These are phyloP conservation scores for Aspergillus spinulosporus DNA, from an alignment of 2,329 filamentous ascomycete genomes.

Conservation along the genomic window DNA sequence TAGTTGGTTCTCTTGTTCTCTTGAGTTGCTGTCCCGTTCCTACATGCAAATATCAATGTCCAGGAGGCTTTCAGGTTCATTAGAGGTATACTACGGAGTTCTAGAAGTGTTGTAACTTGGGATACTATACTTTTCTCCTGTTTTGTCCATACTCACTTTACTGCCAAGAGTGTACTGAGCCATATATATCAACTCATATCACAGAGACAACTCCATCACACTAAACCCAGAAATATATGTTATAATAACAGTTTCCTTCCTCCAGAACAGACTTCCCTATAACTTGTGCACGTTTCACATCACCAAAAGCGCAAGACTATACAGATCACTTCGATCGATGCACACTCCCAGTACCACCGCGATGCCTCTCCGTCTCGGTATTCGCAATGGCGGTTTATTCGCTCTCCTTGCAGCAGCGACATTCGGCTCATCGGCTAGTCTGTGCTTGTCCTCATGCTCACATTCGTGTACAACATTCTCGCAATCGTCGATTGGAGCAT, in stretches of 20 bases:
- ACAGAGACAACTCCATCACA: too few relatives aligned
- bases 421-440: constrained; percentile 7
- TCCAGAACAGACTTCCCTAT: too few relatives aligned
- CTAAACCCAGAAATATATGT: too few relatives aligned
- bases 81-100: background rate
- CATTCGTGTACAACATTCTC: constrained; percentile 14
- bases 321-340: background rate
- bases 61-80: background rate
- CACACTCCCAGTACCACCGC: background rate
- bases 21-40: background rate
- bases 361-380: background rate
- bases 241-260: too few relatives aligned
- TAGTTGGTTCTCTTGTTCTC: background rate
- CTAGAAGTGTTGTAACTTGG: background rate
- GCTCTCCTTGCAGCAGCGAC: constrained; percentile 4
- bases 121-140: background rate
- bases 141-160: background rate
- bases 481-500: constrained; percentile 17
- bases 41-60: constrained; percentile 19
- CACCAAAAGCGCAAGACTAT: too few relatives aligned
- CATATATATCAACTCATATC: too few relatives aligned
- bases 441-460: background rate
- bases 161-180: background rate
- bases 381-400: constrained; percentile 2
- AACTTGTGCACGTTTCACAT: too few relatives aligned